These are phyloP conservation scores for Rheum nobile DNA, from an alignment of 148 eudicot species.

Conservation along the genomic window DNA sequence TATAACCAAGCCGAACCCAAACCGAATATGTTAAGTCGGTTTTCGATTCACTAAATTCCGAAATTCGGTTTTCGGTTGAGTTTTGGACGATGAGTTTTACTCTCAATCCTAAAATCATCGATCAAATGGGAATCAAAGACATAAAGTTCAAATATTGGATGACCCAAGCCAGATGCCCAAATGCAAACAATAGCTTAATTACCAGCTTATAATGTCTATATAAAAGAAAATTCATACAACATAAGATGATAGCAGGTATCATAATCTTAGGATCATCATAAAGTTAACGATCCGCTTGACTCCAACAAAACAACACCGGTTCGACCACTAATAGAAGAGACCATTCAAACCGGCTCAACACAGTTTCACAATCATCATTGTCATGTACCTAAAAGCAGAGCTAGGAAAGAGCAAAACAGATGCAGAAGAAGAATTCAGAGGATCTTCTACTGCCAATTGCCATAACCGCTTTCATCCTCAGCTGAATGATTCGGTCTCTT, in stretches of 20 bases:
- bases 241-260: background rate
- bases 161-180: background rate
- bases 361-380: background rate
- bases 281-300: background rate
- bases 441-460: background rate
- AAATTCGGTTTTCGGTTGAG: too few relatives aligned
- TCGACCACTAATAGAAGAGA: background rate
- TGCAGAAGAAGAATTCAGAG: background rate
- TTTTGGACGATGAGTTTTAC: too few relatives aligned
- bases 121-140: too few relatives aligned
- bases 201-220: too few relatives aligned
- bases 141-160: too few relatives aligned
- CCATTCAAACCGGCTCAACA: background rate
- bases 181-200: background rate
- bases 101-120: too few relatives aligned
- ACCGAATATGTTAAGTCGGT: too few relatives aligned
- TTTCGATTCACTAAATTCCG: too few relatives aligned
- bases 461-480: background rate
- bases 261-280: background rate
- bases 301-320: background rate
- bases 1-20: too few relatives aligned
- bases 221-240: background rate
- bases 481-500: conserved; percentile 23
- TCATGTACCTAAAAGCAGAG: conserved; percentile 6
- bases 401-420: background rate